A percentile compares a stretch with the other conserved stretches of the same genome.
Conservation (phyloP, 75 land plant species). For the Picea glauca region DNA sequence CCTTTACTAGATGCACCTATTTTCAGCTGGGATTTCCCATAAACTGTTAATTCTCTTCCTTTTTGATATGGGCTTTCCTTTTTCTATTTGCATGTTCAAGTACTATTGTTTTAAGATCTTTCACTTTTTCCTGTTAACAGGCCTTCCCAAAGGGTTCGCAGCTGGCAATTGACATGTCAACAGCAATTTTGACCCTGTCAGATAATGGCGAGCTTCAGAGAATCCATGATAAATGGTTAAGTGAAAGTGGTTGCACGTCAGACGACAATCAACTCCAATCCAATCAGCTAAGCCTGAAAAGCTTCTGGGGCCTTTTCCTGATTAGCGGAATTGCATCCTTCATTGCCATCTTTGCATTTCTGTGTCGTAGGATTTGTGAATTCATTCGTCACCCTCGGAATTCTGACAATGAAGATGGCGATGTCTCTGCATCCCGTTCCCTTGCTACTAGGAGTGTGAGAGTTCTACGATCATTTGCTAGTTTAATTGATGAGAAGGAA, state of each 20-base stretch:
- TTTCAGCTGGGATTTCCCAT: not conserved
- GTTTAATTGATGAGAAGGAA: constrained; percentile 1
- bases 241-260: constrained; percentile 34
- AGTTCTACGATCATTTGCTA: not conserved
- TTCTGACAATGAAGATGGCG: not conserved
- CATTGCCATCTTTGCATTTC: constrained; percentile 48
- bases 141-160: constrained; percentile 93
- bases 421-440: not conserved
- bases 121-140: constrained; percentile 30
- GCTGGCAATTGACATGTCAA: constrained; percentile 85
- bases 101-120: constrained; percentile 13
- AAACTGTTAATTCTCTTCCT: not conserved
- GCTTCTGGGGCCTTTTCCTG: constrained; percentile 87
- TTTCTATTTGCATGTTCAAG: not conserved
- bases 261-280: constrained; percentile 22
- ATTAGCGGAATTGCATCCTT: constrained; percentile 60
- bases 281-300: constrained; percentile 46
- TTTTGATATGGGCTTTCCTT: not conserved
- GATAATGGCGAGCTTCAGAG: constrained; percentile 89
- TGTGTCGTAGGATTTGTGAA: constrained; percentile 30
- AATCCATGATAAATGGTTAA: constrained; percentile 81
- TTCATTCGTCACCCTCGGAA: constrained; percentile 12
- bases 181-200: constrained; percentile 82
- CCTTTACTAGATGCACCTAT: not conserved
- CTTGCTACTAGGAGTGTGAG: not conserved